These are phyloP conservation scores for Salix viminalis DNA, from an alignment of 345 rosid genomes.

Conservation along the genomic window DNA sequence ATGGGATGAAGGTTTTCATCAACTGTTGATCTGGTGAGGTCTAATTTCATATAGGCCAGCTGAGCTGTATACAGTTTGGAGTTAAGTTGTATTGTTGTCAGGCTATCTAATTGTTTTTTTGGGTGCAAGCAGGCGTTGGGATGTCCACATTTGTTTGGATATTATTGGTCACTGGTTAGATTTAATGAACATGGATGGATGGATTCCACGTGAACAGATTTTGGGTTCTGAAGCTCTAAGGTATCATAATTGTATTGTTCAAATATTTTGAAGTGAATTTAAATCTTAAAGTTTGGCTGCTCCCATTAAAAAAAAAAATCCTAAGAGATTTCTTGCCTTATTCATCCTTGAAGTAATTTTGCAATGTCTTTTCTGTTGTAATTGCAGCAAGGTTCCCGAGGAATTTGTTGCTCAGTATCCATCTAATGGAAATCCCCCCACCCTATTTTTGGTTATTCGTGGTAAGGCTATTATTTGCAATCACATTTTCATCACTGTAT, in stretches of 20 bases:
- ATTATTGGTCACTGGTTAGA: slow-evolving; percentile 95
- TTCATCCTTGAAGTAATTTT: background rate
- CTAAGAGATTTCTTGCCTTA: background rate
- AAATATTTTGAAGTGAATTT: background rate
- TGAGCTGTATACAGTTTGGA: background rate
- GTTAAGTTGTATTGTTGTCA: slow-evolving; percentile 4
- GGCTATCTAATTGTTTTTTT: slow-evolving; percentile 11
- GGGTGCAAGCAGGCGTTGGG: slow-evolving; percentile 78
- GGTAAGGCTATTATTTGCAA: slow-evolving; percentile 38
- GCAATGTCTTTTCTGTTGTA: slow-evolving; percentile 15
- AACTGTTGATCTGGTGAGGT: slow-evolving; percentile 73
- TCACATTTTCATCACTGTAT: background rate
- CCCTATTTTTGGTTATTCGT: slow-evolving; percentile 69
- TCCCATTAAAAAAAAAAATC: background rate
- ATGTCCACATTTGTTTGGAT: slow-evolving; percentile 72
- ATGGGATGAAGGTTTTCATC: slow-evolving; percentile 99
- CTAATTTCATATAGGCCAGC: background rate
- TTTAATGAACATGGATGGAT: slow-evolving; percentile 84
- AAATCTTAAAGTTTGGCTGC: background rate
- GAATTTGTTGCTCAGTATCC: slow-evolving; percentile 77
- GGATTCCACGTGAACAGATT: slow-evolving; percentile 98
- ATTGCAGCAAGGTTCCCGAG: slow-evolving; percentile 75
- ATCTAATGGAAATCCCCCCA: slow-evolving; percentile 90
- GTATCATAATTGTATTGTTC: slow-evolving; percentile 17
- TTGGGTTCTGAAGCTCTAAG: slow-evolving; percentile 89